phyloP scores from a whole-genome alignment of 257 asterid species.

The Nicotiana attenuata region DNA sequence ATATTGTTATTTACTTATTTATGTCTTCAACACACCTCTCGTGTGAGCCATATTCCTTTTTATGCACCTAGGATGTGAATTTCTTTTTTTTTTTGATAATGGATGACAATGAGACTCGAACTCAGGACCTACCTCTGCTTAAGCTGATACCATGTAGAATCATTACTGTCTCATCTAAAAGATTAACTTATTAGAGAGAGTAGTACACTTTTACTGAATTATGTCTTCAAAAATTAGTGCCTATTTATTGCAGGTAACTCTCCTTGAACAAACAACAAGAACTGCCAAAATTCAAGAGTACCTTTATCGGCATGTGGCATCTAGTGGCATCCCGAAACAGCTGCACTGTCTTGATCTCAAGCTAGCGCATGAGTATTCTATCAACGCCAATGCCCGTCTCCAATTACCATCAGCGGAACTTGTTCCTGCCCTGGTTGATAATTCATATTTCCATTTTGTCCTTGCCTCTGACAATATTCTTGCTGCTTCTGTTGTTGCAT shows the following conservation, averaged over 20 bases:
- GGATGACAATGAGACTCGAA: too few species aligned
- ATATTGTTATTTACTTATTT: too few species aligned
- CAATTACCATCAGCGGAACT: slow-evolving; percentile 87
- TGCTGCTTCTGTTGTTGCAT: slow-evolving; percentile 91
- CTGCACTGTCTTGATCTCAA: slow-evolving; percentile 80
- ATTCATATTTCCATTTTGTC: slow-evolving; percentile 77
- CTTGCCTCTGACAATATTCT: slow-evolving; percentile 90
- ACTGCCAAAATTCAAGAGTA: slow-evolving; percentile 90
- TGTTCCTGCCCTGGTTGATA: slow-evolving; percentile 83
- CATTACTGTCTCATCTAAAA: neutral
- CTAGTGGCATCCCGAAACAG: slow-evolving; percentile 97
- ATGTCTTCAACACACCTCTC: too few species aligned
- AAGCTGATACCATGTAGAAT: too few species aligned
- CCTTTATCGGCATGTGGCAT: slow-evolving; percentile 96
- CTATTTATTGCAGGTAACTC: slow-evolving; percentile 46
- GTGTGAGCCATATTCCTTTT: too few species aligned
- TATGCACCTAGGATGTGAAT: too few species aligned
- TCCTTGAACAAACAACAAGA: slow-evolving; percentile 82
- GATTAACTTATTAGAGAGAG: neutral
- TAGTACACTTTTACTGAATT: neutral
- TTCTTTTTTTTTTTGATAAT: too few species aligned
- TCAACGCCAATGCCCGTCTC: slow-evolving; percentile 87
- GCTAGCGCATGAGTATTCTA: slow-evolving; percentile 84
- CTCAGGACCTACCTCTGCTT: too few species aligned
- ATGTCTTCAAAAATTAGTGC: neutral